Evolutionary conservation across 306 rosid species (phyloP), one percentile per base, ranked within the genome.

Genomic region (Abrus precatorius): DNA sequence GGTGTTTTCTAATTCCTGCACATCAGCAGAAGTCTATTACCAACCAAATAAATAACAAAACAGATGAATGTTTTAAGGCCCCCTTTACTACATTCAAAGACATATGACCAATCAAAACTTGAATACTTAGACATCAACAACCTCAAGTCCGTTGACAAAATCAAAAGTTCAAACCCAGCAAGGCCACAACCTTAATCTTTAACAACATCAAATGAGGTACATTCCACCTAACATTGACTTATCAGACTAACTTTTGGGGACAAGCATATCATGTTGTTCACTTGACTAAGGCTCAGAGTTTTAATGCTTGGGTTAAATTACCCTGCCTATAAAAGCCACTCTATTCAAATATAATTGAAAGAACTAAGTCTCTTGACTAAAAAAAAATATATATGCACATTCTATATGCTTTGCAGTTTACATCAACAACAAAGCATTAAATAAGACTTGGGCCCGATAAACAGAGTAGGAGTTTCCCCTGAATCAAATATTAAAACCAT

Each of bases 1-100:
- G 8, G 86, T 67, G n/a, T 81, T 88, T 36, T 86, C 94, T 83
- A 90, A 67, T 67, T 87, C 96, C 99, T 93, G 92, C 76, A 20
- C 72, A 75, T 11, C 43, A 76, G 45, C 80, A 80, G 5, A 79
- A 44, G 55, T 3, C 62, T 38, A 71, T 72, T 84, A 79, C 80
- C 59, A 60, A 80, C 29, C 60, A 78, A 75, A 67, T 44, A 72
- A 14, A 20, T 48, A 45, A 72, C 28, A 20, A 8, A 67, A 56
- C 30, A 9, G 48, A n/a, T 14, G 11, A 57, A 53, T 43, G 45
- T 10, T 27, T 7, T 11, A 57, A 64, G 40, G 4, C 48, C 52
- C 56, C 75, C 20, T 5, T 43, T 13, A 75, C 34, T 45, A 30
- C 62, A 6, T 12, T 11, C 72, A 47, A 14, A 7, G 9, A 54